Base-by-base conservation (phyloP, 805 yeast species). In the Starmerella floris region DNA sequence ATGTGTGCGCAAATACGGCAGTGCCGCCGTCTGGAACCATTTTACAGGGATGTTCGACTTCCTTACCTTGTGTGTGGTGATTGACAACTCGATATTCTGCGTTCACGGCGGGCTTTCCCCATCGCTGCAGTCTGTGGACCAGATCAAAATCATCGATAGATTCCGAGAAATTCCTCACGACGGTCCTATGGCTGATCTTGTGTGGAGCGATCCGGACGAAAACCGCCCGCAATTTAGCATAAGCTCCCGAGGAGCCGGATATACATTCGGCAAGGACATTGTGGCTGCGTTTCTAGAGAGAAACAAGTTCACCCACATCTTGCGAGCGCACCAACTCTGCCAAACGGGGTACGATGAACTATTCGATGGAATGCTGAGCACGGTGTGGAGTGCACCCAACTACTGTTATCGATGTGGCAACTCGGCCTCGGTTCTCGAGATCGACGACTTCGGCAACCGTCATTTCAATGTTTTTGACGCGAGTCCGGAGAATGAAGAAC, bases 351-450 rank as follows among this genome's bases (percentile, higher is more conserved):
- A 77, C 57, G 95, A 88, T 51, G 77, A 83, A 41, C 77, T 87
- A 56, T 91, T 94, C 73, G 76, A 76, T 43, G 96, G 95, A 3
- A 71, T 81, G 49, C 83, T 94, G 36, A 78, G 93, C 30, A 91
- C 99, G 0, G 97, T 91, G 6, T 91, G 99, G 99, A 79, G 91
- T 1, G 98, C 98, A 0, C 99, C 99, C 0, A 91, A 91, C 58
- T 91, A 91, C 58, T 91, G 98, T 58, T 91, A 91, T 56, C 62
- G 98, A 48, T 91, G 99, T 61, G 98, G 98, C 0, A 91, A 91
- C 58, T 76, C 84, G 58, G 98, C 98, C 4, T 82, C 95, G n/a
- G 87, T 91, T n/a, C 68, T 91, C 49, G 98, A 91, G 60, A 76
- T 91, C 4, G 73, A 72, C 51, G 74, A 72, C 39, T 74, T 77